A percentile compares a stretch with the other conserved stretches of the same genome.
phyloP scores from a whole-genome alignment of 805 yeast genomes.

The Yarrowia hollandica region DNA sequence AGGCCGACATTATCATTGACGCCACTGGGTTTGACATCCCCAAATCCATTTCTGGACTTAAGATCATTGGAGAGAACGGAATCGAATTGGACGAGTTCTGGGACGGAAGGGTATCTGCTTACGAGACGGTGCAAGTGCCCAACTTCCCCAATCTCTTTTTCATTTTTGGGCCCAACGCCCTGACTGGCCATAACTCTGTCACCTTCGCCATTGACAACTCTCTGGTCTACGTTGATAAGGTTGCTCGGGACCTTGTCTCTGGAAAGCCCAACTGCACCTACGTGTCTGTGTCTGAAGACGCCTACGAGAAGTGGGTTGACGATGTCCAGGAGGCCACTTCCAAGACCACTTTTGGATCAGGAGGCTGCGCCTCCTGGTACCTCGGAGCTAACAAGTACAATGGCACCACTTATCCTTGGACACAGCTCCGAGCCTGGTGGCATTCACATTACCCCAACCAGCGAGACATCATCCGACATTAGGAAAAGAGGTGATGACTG shows the following conservation, averaged over 20 bases:
- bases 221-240: constrained; percentile 30
- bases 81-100: constrained; percentile 20
- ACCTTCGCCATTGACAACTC: constrained; percentile 32
- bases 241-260: constrained; percentile 21
- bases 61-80: constrained; percentile 30
- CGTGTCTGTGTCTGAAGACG: constrained; percentile 30
- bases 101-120: constrained; percentile 30
- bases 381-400: constrained; percentile 26
- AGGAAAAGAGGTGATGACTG: too few relatives aligned
- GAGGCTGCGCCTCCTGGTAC: constrained; percentile 35
- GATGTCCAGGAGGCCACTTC: constrained; percentile 27
- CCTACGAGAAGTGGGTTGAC: constrained; percentile 32
- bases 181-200: constrained; percentile 33
- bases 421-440: constrained; percentile 32
- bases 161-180: constrained; percentile 32
- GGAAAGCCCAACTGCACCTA: constrained; percentile 23
- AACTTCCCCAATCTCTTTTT: constrained; percentile 33
- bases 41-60: constrained; percentile 19
- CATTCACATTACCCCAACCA: constrained; percentile 18
- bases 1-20: constrained; percentile 33
- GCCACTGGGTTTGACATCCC: constrained; percentile 33
- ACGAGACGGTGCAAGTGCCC: constrained; percentile 31
- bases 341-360: constrained; percentile 29
- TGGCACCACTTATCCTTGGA: constrained; percentile 32
- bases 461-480: constrained; percentile 11